A percentile compares a stretch with the other conserved stretches of the same genome.
These are phyloP conservation scores for Tetracentron sinense DNA, from an alignment of 164 flowering plant species.

Conservation along the genomic window DNA sequence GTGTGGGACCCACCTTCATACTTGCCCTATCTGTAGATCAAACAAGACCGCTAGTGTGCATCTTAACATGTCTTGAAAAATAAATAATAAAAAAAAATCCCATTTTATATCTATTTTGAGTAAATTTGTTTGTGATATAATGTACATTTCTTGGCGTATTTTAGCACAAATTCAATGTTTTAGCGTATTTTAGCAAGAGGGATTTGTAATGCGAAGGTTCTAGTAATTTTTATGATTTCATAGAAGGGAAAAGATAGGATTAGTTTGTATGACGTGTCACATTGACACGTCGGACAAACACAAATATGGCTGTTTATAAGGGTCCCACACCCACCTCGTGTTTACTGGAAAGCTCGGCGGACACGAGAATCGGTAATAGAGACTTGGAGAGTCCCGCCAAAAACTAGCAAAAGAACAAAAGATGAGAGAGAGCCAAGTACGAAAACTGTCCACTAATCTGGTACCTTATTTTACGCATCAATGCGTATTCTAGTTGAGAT, in stretches of 20 bases:
- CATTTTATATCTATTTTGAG: not conserved
- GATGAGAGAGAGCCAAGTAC: not conserved
- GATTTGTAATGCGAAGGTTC: too few species aligned
- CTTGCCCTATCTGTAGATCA: conserved; percentile 61
- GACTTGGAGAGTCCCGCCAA: not conserved
- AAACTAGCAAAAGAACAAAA: not conserved
- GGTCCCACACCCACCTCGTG: not conserved
- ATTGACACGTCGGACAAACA: conserved; percentile 40
- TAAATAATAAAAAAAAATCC: not conserved
- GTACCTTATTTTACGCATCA: not conserved
- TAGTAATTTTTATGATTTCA: too few species aligned
- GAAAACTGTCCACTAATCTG: not conserved
- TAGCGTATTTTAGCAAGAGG: conserved; percentile 7
- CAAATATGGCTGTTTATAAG: conserved; percentile 35
- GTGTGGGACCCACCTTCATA: conserved; percentile 42
- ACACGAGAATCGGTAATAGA: not conserved
- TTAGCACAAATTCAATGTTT: too few species aligned
- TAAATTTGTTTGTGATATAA: not conserved
- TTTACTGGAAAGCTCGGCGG: conserved; percentile 1
- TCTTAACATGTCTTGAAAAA: conserved; percentile 31
- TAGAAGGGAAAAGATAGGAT: too few species aligned
- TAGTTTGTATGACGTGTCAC: too few species aligned
- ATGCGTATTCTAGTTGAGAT: not conserved
- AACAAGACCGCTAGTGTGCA: conserved; percentile 43
- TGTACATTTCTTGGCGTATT: too few species aligned